Base-by-base conservation (phyloP, 192 early-diverging fungal species). In the Obelidium mucronatum region DNA sequence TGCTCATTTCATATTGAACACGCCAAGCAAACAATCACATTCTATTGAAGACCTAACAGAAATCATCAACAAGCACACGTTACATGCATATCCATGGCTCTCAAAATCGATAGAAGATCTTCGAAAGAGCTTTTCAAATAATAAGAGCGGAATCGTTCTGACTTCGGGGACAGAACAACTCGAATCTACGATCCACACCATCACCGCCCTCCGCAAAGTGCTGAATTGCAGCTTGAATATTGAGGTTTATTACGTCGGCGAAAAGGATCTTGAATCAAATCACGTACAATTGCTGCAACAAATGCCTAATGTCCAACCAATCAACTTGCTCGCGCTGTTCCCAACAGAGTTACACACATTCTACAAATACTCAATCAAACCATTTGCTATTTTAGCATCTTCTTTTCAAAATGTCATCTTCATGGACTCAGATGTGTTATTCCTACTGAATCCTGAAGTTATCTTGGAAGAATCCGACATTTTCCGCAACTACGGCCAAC, bases 371-470 rank as follows among this genome's bases (percentile, higher is more conserved):
- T 31, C 44, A 0, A 48, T 67, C 56, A 93, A 93, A 68, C 88
- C 92, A 0, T 92, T 84, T 84, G 86, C 91, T 0, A 65, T 93
- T 40, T 52, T 93, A 22, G 88, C 89, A 0, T 84, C 86, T 2
- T 80, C 67, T 30, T 93, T 91, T 83, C 65, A 77, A 40, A 83
- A 92, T 30, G 83, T 84, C 15, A 89, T 93, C 55, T 77, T 93
- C 65, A 80, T 93, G 60, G 92, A 93, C 78, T 84, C 92, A 8
- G 92, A 93, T 74, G 91, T 88, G 1, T 77, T 89, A 33, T 90
- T 92, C 56, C 67, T 93, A 40, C 83, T 88, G 65, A 76, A 83
- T 70, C 92, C 92, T 0, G 84, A 77, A 30, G 42, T 91, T 22
- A 69, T 69, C 11, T 90, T 91, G 73, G 22, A 15, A 26, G 24